Evolutionary conservation across 1,139 yeast species (phyloP), one percentile per base, ranked within the genome.

Genomic region (Kurtzmaniella natalensis): DNA sequence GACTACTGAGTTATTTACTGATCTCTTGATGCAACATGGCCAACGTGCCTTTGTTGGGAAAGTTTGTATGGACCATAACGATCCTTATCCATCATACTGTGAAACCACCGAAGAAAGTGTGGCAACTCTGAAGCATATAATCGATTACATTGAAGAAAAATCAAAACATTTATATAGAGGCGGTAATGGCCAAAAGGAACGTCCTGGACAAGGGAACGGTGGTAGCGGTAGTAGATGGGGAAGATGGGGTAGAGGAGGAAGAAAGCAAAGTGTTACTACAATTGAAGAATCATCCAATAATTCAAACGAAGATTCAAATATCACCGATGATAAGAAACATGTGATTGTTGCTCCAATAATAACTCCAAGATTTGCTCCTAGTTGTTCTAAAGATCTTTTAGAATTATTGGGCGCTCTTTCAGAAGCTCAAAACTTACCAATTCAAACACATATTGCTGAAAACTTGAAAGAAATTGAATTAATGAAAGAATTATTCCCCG

Each of bases 291-390:
- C n/a, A n/a, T n/a, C n/a, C n/a, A n/a, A n/a, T n/a, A n/a, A n/a
- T n/a, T n/a, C n/a, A n/a, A n/a, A n/a, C n/a, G n/a, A n/a, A n/a
- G n/a, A n/a, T n/a, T 8, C 16, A 11, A 16, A 14, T 4, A 23
- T 11, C 3, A 16, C 16, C 4, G 16, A 23, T 11, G 26, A 16
- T 16, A 23, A 13, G 5, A 7, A 23, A 23, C 15, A 23, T 23
- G 16, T 10, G 26, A 17, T 37, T n/a, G 21, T 39, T 5, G 32
- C 36, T 4, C 95, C 97, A 0, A 78, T 89, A 18, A 50, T 92
- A 5, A 92, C 98, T 0, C 98, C 98, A 4, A 64, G 98, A 40
- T 92, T 92, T 64, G 98, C 97, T 0, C 96, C 96, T 1, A 77
- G 87, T 14, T 92, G 97, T 51, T 67, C 88, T 1, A 61, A 73